Evolutionary conservation across 169 alveolate species (phyloP), one percentile per base, ranked within the genome.

Genomic region (Eimeria sp.): DNA sequence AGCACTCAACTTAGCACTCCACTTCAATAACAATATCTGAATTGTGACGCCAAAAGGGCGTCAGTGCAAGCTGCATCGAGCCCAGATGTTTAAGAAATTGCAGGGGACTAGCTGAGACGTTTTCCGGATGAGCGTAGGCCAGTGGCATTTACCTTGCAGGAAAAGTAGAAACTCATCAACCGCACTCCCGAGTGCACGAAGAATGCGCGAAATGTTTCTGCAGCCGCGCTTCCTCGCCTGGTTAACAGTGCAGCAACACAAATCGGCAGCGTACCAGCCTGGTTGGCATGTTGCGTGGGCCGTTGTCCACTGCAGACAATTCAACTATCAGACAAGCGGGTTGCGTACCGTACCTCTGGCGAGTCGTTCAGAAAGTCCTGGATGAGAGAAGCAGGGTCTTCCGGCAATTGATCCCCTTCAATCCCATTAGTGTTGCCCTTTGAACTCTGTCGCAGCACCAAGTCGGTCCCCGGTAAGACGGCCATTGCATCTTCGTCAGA

Each of bases 171-270:
- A 87, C 94, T 87, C 94, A 4, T 87, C 83, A 43, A 65, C 94
- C 57, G 83, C 65, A n/a, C 45, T 65, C 11, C 94, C 94, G 10
- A 87, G 94, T 11, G 83, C 94, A 6, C 75, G 67, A 65, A 65
- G 43, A 13, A 87, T 61, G 47, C 49, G 40, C 57, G 70, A 51
- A 40, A 87, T 87, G 78, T 65, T 87, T 34, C 61, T 40, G 83
- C 94, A 87, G 22, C 94, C 94, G 67, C 83, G 80, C 63, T 87
- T 34, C 45, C 94, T 47, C 92, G 58, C 92, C 92, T 84, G 92
- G 7, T 20, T 16, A 40, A 34, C 78, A 58, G 45, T 84, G 30
- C 9, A 34, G 22, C 57, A 83, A 30, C 30, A 4, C 25, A 54
- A 4, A 34, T 34, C 40, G 40, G 40, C 40, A 34, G 57, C 30